A percentile compares a stretch with the other conserved stretches of the same genome.
Evolutionary conservation across 495 filamentous ascomycete species (phyloP).

Genomic region (Neurospora sp.): DNA sequence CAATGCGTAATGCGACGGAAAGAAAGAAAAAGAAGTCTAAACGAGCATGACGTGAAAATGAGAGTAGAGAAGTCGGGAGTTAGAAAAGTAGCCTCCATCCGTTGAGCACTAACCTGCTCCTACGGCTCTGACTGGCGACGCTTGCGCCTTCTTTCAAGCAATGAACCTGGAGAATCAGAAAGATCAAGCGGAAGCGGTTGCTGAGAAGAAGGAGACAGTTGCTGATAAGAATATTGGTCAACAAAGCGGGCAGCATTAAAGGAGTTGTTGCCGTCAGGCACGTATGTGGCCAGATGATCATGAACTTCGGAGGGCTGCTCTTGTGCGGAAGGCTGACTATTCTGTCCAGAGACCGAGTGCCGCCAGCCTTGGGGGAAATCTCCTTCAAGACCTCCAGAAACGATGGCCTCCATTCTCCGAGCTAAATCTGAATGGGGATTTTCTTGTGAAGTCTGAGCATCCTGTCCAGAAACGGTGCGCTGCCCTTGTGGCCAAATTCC

Average conservation of each 20-base stretch:
- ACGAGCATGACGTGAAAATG: background rate
- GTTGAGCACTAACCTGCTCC: background rate
- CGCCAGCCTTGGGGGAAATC: no score
- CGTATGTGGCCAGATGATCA: background rate
- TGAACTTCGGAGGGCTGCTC: background rate
- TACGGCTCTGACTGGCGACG: background rate
- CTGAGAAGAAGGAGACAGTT: background rate
- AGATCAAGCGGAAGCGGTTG: background rate
- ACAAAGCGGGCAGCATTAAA: background rate
- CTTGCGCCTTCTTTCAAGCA: background rate
- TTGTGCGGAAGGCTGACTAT: background rate
- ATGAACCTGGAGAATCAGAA: background rate
- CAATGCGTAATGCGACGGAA: background rate
- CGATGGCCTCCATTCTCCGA: background rate
- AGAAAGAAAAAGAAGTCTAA: background rate
- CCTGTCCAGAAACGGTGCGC: background rate
- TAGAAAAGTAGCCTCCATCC: background rate
- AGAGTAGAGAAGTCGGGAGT: background rate
- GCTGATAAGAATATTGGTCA: background rate
- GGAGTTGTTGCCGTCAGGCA: background rate
- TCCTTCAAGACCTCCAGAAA: background rate
- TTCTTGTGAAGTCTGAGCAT: background rate
- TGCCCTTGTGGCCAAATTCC: background rate
- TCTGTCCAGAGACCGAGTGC: background rate
- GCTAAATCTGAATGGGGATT: background rate